Evolutionary conservation across 1,139 yeast genomes (phyloP).

Genomic region (Meyerozyma guilliermondii): DNA sequence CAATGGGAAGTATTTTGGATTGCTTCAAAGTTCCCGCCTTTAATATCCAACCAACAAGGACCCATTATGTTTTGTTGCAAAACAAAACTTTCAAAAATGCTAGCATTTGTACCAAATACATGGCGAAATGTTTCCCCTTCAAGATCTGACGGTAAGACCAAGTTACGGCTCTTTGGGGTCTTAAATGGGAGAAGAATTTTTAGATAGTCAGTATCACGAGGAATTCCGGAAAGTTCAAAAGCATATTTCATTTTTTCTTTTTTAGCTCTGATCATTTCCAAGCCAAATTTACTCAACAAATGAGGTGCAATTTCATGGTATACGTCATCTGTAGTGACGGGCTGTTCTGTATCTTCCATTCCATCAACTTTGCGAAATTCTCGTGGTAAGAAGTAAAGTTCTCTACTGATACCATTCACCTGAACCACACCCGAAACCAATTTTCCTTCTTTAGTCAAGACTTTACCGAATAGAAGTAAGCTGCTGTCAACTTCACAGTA

Average conservation of each 20-base stretch:
- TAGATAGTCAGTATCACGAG: constrained; percentile 70
- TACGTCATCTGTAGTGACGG: constrained; percentile 57
- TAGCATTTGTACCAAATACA: constrained; percentile 75
- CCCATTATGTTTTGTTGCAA: constrained; percentile 87
- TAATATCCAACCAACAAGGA: constrained; percentile 90
- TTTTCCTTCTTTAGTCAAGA: constrained; percentile 52
- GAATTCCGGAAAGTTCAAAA: constrained; percentile 78
- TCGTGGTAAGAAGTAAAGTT: constrained; percentile 76
- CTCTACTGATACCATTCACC: constrained; percentile 64
- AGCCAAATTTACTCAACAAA: constrained; percentile 57
- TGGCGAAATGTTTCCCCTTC: constrained; percentile 74
- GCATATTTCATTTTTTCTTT: constrained; percentile 79
- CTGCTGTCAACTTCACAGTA: constrained; percentile 72
- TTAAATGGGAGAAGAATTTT: constrained; percentile 72
- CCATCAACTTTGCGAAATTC: constrained; percentile 22
- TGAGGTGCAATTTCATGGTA: constrained; percentile 71
- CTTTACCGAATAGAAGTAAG: constrained; percentile 80
- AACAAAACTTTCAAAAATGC: constrained; percentile 81
- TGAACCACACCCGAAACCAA: constrained; percentile 76
- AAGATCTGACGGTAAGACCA: constrained; percentile 54
- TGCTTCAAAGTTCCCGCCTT: constrained; percentile 54
- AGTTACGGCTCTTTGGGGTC: constrained; percentile 46
- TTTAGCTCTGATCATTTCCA: constrained; percentile 61
- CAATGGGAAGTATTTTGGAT: constrained; percentile 76
- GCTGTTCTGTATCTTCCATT: constrained; percentile 21